Evolutionary conservation across 2,329 filamentous ascomycete species (phyloP), one percentile per base, ranked within the genome.

Genomic region (Aspergillus sojae): DNA sequence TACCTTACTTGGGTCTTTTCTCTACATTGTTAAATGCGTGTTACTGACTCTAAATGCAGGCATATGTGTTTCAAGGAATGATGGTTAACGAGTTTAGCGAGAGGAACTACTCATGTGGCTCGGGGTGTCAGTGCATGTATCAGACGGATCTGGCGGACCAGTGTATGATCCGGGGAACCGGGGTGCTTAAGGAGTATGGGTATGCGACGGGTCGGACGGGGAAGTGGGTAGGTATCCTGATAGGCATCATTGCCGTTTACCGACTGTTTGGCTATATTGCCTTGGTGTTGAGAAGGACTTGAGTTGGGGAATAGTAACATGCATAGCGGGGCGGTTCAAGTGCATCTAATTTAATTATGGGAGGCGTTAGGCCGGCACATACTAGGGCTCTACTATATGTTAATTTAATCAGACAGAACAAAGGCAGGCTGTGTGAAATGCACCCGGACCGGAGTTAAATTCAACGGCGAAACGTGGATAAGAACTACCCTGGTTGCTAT

Each of bases 11-110:
- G 36, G 50, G 36, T 16, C 21, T 14, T 11, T 23, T 2, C 41
- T 19, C 16, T 10, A 9, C 16, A 9, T 41, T 1, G 16, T 19
- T 3, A 3, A 41, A n/a, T 0, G 39, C 19, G 39, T n/a, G 2
- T 41, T 3, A 41, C 30, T 58, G 12, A 32, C 28, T 11, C 4
- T 50, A 9, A 6, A 0, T 34, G 60, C 57, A 83, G 79, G 82
- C 84, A 48, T 96, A 94, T 70, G 92, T 96, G 4, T 96, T 96
- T 74, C 88, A 94, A 73, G 92, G 91, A 16, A 95, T 96, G 92
- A 95, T 96, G 91, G 88, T 94, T 59, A 96, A 95, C 72, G 91
- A 96, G 79, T 95, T 96, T 75, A 80, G 81, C 1, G 68, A 85
- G 21, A 82, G 91, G 16, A 84, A 80, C 3, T 96, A 91, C 75